Conservation (phyloP, 1,139 yeast species). For the Meyerozyma smithsonii region DNA sequence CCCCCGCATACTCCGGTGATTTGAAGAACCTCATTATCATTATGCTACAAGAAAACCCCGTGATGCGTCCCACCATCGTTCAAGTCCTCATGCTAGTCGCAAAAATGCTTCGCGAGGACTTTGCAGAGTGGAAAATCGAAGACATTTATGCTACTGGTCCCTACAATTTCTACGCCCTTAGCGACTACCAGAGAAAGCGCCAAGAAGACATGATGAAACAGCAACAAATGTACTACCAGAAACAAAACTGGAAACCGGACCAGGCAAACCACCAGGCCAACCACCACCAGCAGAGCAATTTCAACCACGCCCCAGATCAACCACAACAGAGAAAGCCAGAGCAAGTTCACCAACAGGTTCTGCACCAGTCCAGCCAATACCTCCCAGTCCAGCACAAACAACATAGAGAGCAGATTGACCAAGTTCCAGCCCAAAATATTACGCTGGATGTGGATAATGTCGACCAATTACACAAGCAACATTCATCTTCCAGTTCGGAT, state of each 20-base stretch:
- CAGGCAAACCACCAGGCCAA: neutral
- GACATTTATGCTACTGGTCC: slow-evolving; percentile 38
- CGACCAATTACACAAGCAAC: neutral
- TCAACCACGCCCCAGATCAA: too few relatives aligned
- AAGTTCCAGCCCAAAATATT: too few relatives aligned
- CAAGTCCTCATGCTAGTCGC: slow-evolving; percentile 48
- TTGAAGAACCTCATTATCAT: slow-evolving; percentile 73
- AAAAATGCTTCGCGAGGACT: slow-evolving; percentile 28
- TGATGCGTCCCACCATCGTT: slow-evolving; percentile 79
- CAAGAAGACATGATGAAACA: slow-evolving; percentile 34
- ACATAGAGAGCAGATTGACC: neutral
- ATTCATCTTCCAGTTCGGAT: slow-evolving; percentile 8
- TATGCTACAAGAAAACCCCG: slow-evolving; percentile 74
- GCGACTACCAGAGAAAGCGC: slow-evolving; percentile 39
- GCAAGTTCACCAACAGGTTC: neutral
- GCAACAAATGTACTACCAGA: slow-evolving; percentile 33
- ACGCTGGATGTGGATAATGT: too few relatives aligned
- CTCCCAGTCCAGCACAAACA: neutral
- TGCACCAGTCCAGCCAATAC: too few relatives aligned
- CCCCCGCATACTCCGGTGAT: slow-evolving; percentile 55
- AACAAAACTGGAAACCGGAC: slow-evolving; percentile 22
- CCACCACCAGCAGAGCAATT: too few relatives aligned
- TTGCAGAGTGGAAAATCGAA: slow-evolving; percentile 22
- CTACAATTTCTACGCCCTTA: slow-evolving; percentile 42
- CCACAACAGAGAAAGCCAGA: neutral